Evolutionary conservation across 2,329 filamentous ascomycete genomes (phyloP).

Genomic region (Fusarium sp.): DNA sequence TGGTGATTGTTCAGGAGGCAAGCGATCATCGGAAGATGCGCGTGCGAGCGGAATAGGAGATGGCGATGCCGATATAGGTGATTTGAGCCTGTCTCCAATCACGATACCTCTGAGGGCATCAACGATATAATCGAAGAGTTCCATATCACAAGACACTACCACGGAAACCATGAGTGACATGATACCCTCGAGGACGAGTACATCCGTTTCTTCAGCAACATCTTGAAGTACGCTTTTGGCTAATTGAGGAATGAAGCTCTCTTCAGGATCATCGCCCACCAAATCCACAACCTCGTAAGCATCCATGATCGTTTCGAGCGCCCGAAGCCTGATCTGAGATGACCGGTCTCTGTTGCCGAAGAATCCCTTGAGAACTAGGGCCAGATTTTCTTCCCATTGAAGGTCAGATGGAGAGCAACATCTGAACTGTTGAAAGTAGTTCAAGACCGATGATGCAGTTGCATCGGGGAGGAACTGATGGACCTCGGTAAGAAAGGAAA

Average conservation of each 20-base stretch:
- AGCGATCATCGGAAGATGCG: slow-evolving; percentile 33
- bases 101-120: slow-evolving; percentile 66
- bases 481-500: slow-evolving; percentile 74
- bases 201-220: slow-evolving; percentile 73
- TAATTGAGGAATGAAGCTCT: slow-evolving; percentile 68
- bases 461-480: slow-evolving; percentile 73
- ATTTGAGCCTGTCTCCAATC: slow-evolving; percentile 60
- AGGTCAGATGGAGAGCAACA: slow-evolving; percentile 79
- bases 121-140: slow-evolving; percentile 70
- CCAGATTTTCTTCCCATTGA: slow-evolving; percentile 75
- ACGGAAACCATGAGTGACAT: slow-evolving; percentile 75
- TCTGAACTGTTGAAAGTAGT: slow-evolving; percentile 76
- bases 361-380: slow-evolving; percentile 71
- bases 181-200: slow-evolving; percentile 72
- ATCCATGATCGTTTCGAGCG: slow-evolving; percentile 71
- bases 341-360: slow-evolving; percentile 72
- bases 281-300: slow-evolving; percentile 70
- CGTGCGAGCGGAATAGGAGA: slow-evolving; percentile 44
- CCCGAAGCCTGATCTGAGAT: slow-evolving; percentile 71
- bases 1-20: slow-evolving; percentile 62
- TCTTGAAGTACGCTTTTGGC: slow-evolving; percentile 71
- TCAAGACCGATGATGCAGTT: slow-evolving; percentile 72
- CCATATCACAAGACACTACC: slow-evolving; percentile 68
- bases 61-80: slow-evolving; percentile 54
- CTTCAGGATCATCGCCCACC: slow-evolving; percentile 69